phyloP scores from a whole-genome alignment of 2,329 filamentous ascomycete species.

The Botryotinia globosa region DNA sequence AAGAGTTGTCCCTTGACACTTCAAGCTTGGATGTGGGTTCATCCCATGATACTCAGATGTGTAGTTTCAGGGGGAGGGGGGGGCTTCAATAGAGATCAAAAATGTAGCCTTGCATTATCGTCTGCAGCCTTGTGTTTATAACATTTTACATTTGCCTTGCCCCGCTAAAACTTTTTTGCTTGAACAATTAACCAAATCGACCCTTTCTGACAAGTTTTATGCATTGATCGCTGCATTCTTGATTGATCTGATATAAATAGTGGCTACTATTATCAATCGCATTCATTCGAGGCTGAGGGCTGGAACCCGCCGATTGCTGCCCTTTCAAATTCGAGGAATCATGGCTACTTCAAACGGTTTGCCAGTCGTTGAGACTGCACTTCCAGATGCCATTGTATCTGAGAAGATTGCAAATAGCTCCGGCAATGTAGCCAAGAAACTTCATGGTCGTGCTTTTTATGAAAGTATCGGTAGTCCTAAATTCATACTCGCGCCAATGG shows the following conservation, averaged over 20 bases:
- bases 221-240: constrained; percentile 1
- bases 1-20: neutral
- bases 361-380: constrained; percentile 20
- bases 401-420: constrained; percentile 12
- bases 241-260: constrained; percentile 18
- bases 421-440: constrained; percentile 47
- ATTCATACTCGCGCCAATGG: constrained; percentile 92
- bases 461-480: constrained; percentile 91
- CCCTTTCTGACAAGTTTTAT: neutral
- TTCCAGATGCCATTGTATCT: neutral
- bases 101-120: neutral
- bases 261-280: constrained; percentile 28
- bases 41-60: neutral
- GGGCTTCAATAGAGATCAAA: neutral
- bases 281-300: constrained; percentile 33
- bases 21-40: constrained; percentile 7
- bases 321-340: constrained; percentile 21
- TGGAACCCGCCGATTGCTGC: constrained; percentile 32
- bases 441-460: constrained; percentile 87
- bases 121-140: neutral
- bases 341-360: constrained; percentile 27
- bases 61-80: neutral
- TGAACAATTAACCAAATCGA: neutral
- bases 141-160: neutral
- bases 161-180: constrained; percentile 11